These are phyloP conservation scores for Nakazawaea peltata DNA, from an alignment of 805 yeast species.

Conservation along the genomic window DNA sequence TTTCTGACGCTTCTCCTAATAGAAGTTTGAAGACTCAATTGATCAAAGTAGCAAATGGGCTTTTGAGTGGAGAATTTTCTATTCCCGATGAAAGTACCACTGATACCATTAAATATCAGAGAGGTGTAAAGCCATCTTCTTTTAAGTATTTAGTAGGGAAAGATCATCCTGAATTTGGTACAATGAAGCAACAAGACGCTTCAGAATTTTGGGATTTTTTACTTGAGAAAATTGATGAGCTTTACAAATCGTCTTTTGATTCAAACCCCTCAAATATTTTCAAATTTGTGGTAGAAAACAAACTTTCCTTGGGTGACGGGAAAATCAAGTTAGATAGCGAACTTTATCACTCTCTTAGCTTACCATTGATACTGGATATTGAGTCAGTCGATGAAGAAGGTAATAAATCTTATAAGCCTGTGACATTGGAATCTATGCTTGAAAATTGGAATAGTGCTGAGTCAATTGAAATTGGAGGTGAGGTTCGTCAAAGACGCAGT, in stretches of 20 bases:
- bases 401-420: conserved; percentile 36
- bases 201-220: conserved; percentile 77
- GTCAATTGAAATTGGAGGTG: conserved; percentile 53
- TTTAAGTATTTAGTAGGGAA: conserved; percentile 74
- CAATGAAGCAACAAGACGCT: conserved; percentile 92
- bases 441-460: conserved; percentile 38
- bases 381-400: conserved; percentile 33
- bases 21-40: conserved; percentile 68
- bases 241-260: conserved; percentile 25
- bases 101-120: conserved; percentile 46
- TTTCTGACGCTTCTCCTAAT: conserved; percentile 38
- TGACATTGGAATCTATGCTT: conserved; percentile 44
- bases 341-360: conserved; percentile 53
- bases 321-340: conserved; percentile 52
- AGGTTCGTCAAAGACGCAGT: conserved; percentile 28
- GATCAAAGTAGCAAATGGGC: conserved; percentile 72
- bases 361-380: conserved; percentile 44
- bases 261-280: conserved; percentile 46
- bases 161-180: conserved; percentile 73
- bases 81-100: conserved; percentile 38
- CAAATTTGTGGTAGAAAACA: conserved; percentile 57
- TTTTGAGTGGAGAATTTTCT: conserved; percentile 67
- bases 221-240: conserved; percentile 50
- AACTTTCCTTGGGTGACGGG: conserved; percentile 37
- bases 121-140: conserved; percentile 69